phyloP scores from a whole-genome alignment of 2,329 filamentous ascomycete species.

The Neocatenulostroma microsporum region DNA sequence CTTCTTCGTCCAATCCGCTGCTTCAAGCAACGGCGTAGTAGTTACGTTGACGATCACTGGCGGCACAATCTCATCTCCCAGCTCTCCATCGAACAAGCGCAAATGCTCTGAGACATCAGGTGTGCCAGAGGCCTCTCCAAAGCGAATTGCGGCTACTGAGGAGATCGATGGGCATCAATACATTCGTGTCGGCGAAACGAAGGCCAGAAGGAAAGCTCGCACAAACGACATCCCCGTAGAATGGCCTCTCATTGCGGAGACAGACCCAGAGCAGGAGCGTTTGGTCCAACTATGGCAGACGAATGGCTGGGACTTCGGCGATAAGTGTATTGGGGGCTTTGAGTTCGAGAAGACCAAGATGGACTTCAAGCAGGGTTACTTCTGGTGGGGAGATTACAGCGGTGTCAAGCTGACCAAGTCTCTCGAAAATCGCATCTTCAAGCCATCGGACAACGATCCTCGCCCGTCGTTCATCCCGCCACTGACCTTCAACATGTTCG shows the following conservation, averaged over 20 bases:
- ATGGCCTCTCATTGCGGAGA: neutral
- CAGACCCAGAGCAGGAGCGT: neutral
- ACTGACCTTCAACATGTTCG: conserved; percentile 2
- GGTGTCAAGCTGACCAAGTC: neutral
- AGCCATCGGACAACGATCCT: neutral
- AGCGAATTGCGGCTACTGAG: neutral
- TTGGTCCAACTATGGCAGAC: neutral
- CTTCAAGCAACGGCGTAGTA: neutral
- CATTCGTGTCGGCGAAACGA: too few relatives aligned
- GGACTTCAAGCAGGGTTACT: neutral
- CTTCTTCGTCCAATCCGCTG: neutral
- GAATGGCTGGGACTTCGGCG: neutral
- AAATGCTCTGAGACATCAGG: too few relatives aligned
- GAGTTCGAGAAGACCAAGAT: neutral
- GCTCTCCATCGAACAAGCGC: too few relatives aligned
- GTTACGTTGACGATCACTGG: neutral
- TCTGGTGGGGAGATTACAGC: neutral
- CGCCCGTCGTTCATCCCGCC: neutral
- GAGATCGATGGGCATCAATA: neutral
- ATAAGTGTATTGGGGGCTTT: neutral
- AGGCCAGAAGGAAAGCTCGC: too few relatives aligned
- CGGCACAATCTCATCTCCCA: neutral
- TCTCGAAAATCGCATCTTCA: neutral
- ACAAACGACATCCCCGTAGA: neutral
- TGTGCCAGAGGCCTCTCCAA: neutral